Evolutionary conservation across 306 rosid genomes (phyloP).

Genomic region (Cucumis hystrix): DNA sequence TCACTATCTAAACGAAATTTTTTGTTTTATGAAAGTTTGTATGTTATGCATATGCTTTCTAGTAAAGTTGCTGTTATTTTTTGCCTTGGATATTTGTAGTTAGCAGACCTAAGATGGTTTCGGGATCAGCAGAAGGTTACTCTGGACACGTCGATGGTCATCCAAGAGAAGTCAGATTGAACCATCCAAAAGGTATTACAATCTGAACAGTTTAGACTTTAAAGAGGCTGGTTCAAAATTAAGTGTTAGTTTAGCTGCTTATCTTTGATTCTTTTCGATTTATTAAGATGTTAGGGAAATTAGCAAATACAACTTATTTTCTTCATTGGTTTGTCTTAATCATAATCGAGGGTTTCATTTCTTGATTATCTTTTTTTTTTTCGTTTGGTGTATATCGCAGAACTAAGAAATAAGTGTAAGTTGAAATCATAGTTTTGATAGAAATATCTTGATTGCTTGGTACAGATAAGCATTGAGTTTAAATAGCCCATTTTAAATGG

Average conservation of each 20-base stretch:
- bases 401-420: background rate
- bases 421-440: background rate
- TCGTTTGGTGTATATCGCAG: background rate
- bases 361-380: background rate
- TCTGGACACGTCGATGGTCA: constrained; percentile 86
- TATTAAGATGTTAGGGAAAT: background rate
- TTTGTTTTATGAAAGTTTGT: background rate
- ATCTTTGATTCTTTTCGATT: background rate
- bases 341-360: background rate
- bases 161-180: constrained; percentile 83
- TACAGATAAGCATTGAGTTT: too few relatives aligned
- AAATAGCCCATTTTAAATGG: too few relatives aligned
- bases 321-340: background rate
- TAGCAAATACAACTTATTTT: background rate
- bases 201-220: too few relatives aligned
- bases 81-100: constrained; percentile 33
- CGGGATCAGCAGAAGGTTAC: constrained; percentile 88
- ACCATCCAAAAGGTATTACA: constrained; percentile 96
- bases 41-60: background rate
- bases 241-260: too few relatives aligned
- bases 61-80: background rate
- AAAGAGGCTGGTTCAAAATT: too few relatives aligned
- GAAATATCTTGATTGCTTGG: background rate
- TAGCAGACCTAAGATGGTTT: constrained; percentile 77
- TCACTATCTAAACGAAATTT: background rate